These are phyloP conservation scores for Rhododendron vialii DNA, from an alignment of 148 eudicot genomes.

Conservation along the genomic window DNA sequence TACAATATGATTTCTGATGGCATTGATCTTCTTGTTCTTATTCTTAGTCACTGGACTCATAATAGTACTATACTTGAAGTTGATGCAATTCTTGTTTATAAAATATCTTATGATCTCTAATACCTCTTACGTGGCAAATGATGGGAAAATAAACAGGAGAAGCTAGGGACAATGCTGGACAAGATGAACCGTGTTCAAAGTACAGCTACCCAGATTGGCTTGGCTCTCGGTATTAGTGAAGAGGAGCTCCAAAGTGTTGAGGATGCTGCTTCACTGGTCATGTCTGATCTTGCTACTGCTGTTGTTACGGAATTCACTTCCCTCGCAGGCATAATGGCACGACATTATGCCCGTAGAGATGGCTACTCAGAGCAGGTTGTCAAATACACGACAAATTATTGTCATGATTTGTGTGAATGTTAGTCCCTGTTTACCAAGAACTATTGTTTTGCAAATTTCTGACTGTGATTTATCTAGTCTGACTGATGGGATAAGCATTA, in stretches of 20 bases:
- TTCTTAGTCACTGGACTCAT: not conserved
- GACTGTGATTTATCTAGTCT: not conserved
- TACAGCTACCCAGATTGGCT: conserved; percentile 51
- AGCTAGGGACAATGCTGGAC: conserved; percentile 96
- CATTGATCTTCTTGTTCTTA: conserved; percentile 1
- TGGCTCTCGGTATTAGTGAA: conserved; percentile 44
- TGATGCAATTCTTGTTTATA: not conserved
- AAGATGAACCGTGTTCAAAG: conserved; percentile 76
- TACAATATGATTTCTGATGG: not conserved
- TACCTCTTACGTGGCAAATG: not conserved
- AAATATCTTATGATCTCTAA: not conserved
- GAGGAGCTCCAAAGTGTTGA: conserved; percentile 44
- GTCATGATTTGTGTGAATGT: not conserved
- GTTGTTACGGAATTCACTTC: conserved; percentile 96
- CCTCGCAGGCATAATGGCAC: conserved; percentile 89
- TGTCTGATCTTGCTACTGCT: conserved; percentile 97
- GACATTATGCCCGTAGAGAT: conserved; percentile 92
- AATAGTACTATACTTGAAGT: not conserved
- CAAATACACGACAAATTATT: not conserved
- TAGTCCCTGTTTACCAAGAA: not conserved
- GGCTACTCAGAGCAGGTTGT: conserved; percentile 88
- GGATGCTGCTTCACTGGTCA: conserved; percentile 87
- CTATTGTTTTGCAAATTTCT: not conserved
- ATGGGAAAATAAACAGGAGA: conserved; percentile 57
- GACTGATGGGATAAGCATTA: not conserved